phyloP scores from a whole-genome alignment of 805 yeast species.

The Ascoidea rubescens region DNA sequence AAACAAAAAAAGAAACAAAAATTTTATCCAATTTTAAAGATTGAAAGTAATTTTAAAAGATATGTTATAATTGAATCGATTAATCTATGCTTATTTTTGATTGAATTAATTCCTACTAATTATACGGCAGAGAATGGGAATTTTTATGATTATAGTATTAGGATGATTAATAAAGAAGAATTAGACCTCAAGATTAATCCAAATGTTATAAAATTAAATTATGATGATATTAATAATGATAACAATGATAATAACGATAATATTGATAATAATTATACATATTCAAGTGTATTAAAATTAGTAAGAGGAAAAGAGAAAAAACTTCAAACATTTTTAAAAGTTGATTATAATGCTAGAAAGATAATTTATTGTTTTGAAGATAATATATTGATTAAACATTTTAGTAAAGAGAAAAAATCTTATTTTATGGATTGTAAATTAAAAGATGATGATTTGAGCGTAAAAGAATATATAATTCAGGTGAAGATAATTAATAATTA shows the following conservation, averaged over 20 bases:
- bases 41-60: slow-evolving; percentile 3
- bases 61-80: slow-evolving; percentile 5
- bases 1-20: no score
- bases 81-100: slow-evolving; percentile 1
- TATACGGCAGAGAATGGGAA: no score
- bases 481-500: slow-evolving; percentile 5
- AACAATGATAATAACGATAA: background rate
- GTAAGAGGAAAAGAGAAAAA: no score
- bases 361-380: background rate
- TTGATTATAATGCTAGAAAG: slow-evolving; percentile 4
- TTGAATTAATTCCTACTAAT: background rate
- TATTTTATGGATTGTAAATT: no score
- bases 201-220: no score
- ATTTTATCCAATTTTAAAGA: slow-evolving; percentile 4
- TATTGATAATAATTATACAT: no score
- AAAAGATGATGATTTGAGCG: background rate
- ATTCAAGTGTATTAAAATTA: no score
- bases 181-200: no score
- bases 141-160: no score
- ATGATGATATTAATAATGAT: no score
- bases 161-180: background rate
- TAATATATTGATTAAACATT: no score
- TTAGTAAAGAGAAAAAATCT: no score
- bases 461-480: slow-evolving; percentile 2
- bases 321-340: slow-evolving; percentile 2